Conservation (phyloP, 164 flowering plant genomes). For the Magnolia kwangsiensis region DNA sequence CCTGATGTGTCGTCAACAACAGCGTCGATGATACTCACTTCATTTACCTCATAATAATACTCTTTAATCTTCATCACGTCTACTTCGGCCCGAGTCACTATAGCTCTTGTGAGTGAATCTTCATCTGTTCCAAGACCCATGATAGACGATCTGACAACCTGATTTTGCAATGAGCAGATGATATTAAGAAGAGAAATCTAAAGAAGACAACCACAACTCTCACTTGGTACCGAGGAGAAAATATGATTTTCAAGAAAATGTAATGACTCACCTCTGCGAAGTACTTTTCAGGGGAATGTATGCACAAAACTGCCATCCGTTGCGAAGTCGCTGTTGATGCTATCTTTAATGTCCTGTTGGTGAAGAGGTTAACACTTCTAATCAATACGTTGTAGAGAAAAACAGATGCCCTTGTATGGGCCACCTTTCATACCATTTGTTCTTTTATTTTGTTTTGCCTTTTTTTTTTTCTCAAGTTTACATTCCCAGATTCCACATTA, state of each 20-base stretch:
- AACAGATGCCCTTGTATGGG: neutral
- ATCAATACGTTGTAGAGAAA: neutral
- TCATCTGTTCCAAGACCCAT: constrained; percentile 72
- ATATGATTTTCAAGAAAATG: too few relatives aligned
- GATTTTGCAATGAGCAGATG: too few relatives aligned
- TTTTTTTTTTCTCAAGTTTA: too few relatives aligned
- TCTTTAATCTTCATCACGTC: constrained; percentile 60
- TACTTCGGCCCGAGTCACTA: constrained; percentile 66
- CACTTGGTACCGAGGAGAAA: too few relatives aligned
- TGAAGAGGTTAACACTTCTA: neutral
- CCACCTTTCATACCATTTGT: too few relatives aligned
- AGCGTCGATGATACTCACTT: constrained; percentile 46
- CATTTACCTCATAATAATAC: constrained; percentile 39
- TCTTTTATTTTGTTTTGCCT: too few relatives aligned
- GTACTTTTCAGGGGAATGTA: constrained; percentile 64
- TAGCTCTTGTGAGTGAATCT: constrained; percentile 63
- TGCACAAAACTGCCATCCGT: constrained; percentile 46
- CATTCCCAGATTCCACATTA: too few relatives aligned
- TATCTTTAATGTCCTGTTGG: constrained; percentile 49
- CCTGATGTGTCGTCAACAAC: constrained; percentile 75
- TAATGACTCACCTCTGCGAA: constrained; percentile 57
- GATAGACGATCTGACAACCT: constrained; percentile 58
- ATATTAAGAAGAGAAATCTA: neutral
- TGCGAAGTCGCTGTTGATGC: constrained; percentile 41
- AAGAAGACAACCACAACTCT: neutral